Base-by-base conservation (phyloP, 108 stramenopile species). In the Tribonema minus region DNA sequence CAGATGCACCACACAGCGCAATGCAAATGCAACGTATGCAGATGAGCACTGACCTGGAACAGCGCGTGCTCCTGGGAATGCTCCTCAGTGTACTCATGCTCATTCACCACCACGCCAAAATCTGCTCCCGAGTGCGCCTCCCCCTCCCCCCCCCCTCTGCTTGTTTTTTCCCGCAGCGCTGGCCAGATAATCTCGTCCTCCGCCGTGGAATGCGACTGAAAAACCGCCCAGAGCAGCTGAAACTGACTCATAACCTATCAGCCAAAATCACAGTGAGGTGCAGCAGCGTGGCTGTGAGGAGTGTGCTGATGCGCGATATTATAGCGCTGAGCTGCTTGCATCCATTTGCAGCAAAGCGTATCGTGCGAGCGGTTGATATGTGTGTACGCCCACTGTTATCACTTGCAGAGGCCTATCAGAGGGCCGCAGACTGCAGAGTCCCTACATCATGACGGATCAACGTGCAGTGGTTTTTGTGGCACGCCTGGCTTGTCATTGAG, bases 101-200 rank as follows among this genome's bases (percentile, higher is more conserved):
- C 75, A 36, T 60, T 64, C 27, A 76, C 67, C 66, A 76, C 60
- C n/a, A 37, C 59, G 34, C 37, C 58, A 29, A 64, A 74, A 39
- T 34, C 34, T n/a, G n/a, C n/a, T 35, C 46, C 35, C 67, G 34
- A 30, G 0, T 65, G 58, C 63, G n/a, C 35, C 33, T 32, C 64
- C 54, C 15, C 61, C 54, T 40, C 72, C 0, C 23, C 63, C 62
- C 61, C 72, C 32, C 31, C 30, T 15, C 72, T 15, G 15, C 87
- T 29, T 4, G 86, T 70, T n/a, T 71, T 70, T 59, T 83, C 78
- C 61, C 88, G 65, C 68, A 96, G 75, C n/a, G 92, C 92, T 0
- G 95, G 95, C 95, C 95, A 96, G 64, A 96, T 96, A 60, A 93
- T 92, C 73, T 96, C 93, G 83, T 96, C 95, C 74, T 96, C 95